phyloP scores from a whole-genome alignment of 768 basidiomycete species.

The Psilocybe tampanensis region DNA sequence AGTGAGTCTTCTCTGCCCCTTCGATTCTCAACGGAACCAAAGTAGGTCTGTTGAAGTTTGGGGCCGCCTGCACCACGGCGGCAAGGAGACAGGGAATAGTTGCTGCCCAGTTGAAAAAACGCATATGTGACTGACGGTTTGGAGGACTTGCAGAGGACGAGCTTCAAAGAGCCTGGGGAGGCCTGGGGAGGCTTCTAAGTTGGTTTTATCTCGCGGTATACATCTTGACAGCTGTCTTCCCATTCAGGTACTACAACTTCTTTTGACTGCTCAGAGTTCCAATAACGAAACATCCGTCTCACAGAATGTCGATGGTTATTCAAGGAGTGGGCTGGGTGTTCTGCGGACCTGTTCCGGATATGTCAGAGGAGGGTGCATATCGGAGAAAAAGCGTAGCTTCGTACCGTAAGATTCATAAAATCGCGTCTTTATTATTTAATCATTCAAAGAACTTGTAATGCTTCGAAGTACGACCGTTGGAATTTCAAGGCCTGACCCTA shows the following conservation, averaged over 20 bases:
- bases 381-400: too few species aligned
- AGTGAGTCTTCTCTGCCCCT: constrained; percentile 38
- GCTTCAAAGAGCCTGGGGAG: too few species aligned
- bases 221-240: not conserved
- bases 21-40: constrained; percentile 42
- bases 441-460: too few species aligned
- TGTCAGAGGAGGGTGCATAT: too few species aligned
- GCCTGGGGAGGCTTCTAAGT: too few species aligned
- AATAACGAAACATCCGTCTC: not conserved
- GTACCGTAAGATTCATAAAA: too few species aligned
- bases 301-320: not conserved
- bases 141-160: not conserved
- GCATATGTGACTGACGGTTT: constrained; percentile 8
- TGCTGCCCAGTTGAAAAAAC: constrained; percentile 1
- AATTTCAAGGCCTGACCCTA: constrained; percentile 8
- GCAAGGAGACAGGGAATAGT: not conserved
- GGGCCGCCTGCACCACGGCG: not conserved
- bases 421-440: too few species aligned
- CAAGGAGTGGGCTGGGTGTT: too few species aligned
- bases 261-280: too few species aligned
- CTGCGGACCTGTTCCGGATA: too few species aligned
- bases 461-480: too few species aligned
- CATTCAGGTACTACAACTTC: too few species aligned
- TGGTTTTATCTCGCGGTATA: not conserved
- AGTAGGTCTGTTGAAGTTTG: constrained; percentile 10